Percentiles rank a stretch among this genome's conserved stretches.
Conservation (phyloP, 805 yeast species). For the Ogataea allantospora region DNA sequence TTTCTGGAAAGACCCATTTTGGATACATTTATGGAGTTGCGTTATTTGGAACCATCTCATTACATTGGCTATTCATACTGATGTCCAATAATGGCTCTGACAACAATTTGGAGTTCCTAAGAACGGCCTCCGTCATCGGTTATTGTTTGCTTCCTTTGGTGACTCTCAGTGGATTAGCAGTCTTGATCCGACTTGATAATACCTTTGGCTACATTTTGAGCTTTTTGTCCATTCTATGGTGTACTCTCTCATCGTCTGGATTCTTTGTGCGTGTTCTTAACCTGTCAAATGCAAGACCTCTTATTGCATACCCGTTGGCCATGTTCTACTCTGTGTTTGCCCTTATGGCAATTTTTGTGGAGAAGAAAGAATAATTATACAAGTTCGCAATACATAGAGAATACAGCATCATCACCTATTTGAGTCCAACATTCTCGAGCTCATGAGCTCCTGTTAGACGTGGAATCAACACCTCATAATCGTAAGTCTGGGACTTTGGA, state of each 20-base stretch:
- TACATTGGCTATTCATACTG: slow-evolving; percentile 79
- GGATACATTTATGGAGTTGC: slow-evolving; percentile 98
- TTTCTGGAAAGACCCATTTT: slow-evolving; percentile 93
- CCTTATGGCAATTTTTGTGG: slow-evolving; percentile 81
- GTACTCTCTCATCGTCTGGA: slow-evolving; percentile 91
- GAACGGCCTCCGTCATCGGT: slow-evolving; percentile 90
- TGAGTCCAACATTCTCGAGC: slow-evolving; percentile 7
- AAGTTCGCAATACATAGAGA: slow-evolving; percentile 7
- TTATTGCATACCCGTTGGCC: slow-evolving; percentile 90
- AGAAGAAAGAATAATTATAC: slow-evolving; percentile 25
- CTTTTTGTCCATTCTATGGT: slow-evolving; percentile 74
- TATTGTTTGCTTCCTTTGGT: slow-evolving; percentile 92
- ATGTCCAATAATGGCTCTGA: slow-evolving; percentile 64
- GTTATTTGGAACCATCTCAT: slow-evolving; percentile 79
- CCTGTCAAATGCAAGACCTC: slow-evolving; percentile 78
- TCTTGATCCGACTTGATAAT: slow-evolving; percentile 67
- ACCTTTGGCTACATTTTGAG: slow-evolving; percentile 69
- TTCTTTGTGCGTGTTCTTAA: slow-evolving; percentile 84
- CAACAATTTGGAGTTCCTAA: slow-evolving; percentile 46
- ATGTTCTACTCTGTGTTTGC: slow-evolving; percentile 94
- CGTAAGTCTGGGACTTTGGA: slow-evolving; percentile 51
- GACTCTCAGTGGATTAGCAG: slow-evolving; percentile 67
- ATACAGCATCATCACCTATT: slow-evolving; percentile 9
- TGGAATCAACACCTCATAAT: slow-evolving; percentile 73
- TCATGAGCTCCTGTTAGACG: slow-evolving; percentile 15